Percentiles rank a stretch among this genome's conserved stretches.
These are phyloP conservation scores for Ceratocystis ficicola DNA, from an alignment of 2,329 filamentous ascomycete species.

Conservation along the genomic window DNA sequence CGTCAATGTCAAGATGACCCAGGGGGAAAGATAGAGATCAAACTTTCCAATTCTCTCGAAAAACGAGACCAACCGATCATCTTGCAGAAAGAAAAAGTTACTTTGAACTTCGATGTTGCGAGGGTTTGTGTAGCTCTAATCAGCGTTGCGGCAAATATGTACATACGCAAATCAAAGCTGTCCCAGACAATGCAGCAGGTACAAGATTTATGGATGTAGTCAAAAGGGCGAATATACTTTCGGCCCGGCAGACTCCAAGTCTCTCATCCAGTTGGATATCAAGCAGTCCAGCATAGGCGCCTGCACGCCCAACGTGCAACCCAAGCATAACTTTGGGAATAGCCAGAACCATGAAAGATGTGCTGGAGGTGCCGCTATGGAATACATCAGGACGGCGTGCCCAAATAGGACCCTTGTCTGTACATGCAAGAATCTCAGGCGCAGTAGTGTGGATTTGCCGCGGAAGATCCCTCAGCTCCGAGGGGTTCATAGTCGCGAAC, in stretches of 20 bases:
- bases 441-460: conserved; percentile 22
- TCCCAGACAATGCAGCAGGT: conserved; percentile 41
- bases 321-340: conserved; percentile 36
- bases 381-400: conserved; percentile 21
- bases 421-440: conserved; percentile 22
- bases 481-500: conserved; percentile 23
- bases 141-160: too few species aligned
- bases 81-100: too few species aligned
- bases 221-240: conserved; percentile 38
- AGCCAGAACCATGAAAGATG: conserved; percentile 43
- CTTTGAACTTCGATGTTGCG: too few species aligned
- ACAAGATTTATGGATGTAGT: conserved; percentile 38
- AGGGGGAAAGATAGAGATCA: too few species aligned
- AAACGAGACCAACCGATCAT: too few species aligned
- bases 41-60: too few species aligned
- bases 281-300: conserved; percentile 33
- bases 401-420: too few species aligned
- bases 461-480: conserved; percentile 21
- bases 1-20: too few species aligned
- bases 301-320: conserved; percentile 39
- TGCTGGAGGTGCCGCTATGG: conserved; percentile 37
- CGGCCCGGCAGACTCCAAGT: conserved; percentile 38
- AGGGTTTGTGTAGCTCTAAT: too few species aligned
- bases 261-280: conserved; percentile 41
- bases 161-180: too few species aligned